A percentile compares a stretch with the other conserved stretches of the same genome.
Evolutionary conservation across 192 early-diverging fungal genomes (phyloP).

Genomic region (Diversispora eburnea): DNA sequence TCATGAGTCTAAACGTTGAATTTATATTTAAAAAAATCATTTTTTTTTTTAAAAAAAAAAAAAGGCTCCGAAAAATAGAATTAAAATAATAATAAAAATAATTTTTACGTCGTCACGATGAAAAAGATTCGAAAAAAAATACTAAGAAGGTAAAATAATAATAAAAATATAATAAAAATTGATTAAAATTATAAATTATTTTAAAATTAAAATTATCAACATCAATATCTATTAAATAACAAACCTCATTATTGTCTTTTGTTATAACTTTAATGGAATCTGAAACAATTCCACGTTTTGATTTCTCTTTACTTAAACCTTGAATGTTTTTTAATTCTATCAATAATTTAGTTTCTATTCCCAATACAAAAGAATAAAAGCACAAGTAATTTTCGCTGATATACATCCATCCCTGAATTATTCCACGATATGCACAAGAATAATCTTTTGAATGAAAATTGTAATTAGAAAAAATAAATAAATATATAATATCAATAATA

Average conservation of each 20-base stretch:
- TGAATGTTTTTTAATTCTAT: slow-evolving; percentile 91
- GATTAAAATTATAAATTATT: neutral
- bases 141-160: slow-evolving; percentile 40
- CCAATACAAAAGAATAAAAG: slow-evolving; percentile 94
- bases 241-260: slow-evolving; percentile 74
- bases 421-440: slow-evolving; percentile 81
- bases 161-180: too few species aligned
- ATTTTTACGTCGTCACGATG: slow-evolving; percentile 75
- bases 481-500: neutral
- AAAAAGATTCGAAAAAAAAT: slow-evolving; percentile 93
- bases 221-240: neutral
- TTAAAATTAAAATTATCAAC: neutral
- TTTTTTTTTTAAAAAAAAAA: neutral
- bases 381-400: slow-evolving; percentile 88
- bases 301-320: slow-evolving; percentile 81
- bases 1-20: slow-evolving; percentile 66
- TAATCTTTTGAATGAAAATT: slow-evolving; percentile 56
- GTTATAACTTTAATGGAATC: slow-evolving; percentile 85
- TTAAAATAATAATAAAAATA: neutral
- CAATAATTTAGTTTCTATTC: slow-evolving; percentile 86
- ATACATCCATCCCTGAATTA: slow-evolving; percentile 98
- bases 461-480: neutral
- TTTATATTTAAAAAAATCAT: neutral
- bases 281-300: slow-evolving; percentile 84
- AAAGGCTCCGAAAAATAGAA: neutral